These are phyloP conservation scores for Lactifluus echinatus DNA, from an alignment of 768 basidiomycete species.

Conservation along the genomic window DNA sequence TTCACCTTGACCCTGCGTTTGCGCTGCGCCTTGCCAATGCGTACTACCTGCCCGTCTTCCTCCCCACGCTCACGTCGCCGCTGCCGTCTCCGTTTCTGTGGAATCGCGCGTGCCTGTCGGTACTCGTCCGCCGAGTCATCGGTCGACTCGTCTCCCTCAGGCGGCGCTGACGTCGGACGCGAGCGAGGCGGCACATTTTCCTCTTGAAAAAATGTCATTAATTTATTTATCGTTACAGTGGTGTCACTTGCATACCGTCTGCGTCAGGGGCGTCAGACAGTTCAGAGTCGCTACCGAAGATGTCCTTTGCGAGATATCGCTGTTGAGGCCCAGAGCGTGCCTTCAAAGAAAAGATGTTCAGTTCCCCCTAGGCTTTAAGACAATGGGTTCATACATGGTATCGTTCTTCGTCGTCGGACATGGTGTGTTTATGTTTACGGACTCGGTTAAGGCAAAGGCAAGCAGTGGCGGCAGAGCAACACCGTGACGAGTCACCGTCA, in stretches of 20 bases:
- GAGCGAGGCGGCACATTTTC: conserved; percentile 36
- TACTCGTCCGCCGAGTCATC: conserved; percentile 48
- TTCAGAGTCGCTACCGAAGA: conserved; percentile 17
- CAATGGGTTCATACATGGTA: neutral
- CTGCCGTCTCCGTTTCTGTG: conserved; percentile 24
- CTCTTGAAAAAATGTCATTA: conserved; percentile 13
- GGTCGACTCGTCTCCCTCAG: conserved; percentile 31
- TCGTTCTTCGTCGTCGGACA: conserved; percentile 17
- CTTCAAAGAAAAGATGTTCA: neutral
- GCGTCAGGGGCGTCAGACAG: conserved; percentile 15
- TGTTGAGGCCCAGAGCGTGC: conserved; percentile 7
- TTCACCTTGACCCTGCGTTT: conserved; percentile 27
- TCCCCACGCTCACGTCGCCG: conserved; percentile 20
- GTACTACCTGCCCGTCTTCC: conserved; percentile 26
- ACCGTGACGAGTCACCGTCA: too few species aligned
- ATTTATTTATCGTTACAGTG: neutral
- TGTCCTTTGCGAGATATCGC: conserved; percentile 16
- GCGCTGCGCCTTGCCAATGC: conserved; percentile 47
- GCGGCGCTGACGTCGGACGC: conserved; percentile 24
- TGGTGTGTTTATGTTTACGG: neutral
- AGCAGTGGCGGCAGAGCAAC: too few species aligned
- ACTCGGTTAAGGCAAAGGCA: too few species aligned
- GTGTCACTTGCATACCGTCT: conserved; percentile 2
- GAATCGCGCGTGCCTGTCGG: conserved; percentile 28
- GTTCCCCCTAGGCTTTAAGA: neutral